Base-by-base conservation (phyloP, 345 rosid species). In the Arabidopsis suecica region DNA sequence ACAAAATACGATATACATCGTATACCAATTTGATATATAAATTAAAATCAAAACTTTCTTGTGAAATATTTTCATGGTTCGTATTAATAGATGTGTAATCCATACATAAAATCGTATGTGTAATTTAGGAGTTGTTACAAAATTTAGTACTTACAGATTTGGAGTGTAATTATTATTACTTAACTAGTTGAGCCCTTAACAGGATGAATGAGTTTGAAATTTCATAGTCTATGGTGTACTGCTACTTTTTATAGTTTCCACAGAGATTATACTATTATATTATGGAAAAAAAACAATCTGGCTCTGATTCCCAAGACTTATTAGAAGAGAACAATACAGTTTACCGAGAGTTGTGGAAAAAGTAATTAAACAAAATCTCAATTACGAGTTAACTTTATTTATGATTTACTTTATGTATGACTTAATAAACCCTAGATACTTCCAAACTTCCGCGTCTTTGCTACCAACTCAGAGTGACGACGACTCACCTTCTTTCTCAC, bases 191-290 rank as follows among this genome's bases (percentile, higher is more conserved):
- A 62, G 9, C 42, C 48, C 9, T 55, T 64, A 65, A 65, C 40
- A 13, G 40, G 7, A 65, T 44, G 5, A 4, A 64, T 34, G 36
- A 34, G 7, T 65, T 73, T 49, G 14, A 34, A 56, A 56, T 36
- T 44, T 73, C 65, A 44, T 64, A 65, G 78, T 74, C 71, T 45
- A 44, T 36, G 22, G n/a, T 28, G 38, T 65, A 65, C 50, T 37
- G 25, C 72, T 65, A 33, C 45, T 65, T 65, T 73, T 42, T 56
- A 33, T 56, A 16, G 18, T 56, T 74, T 74, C 65, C 71, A 34
- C 5, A 44, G 11, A 72, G n/a, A 55, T 44, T 6, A 22, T 54
- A 42, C 55, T 64, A 41, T 34, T 51, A 18, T 49, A 61, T 38
- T 25, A 9, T 9, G 20, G 30, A 28, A 48, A 3, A n/a, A 41